These are phyloP conservation scores for Mycena galopus DNA, from an alignment of 768 basidiomycete species.

Conservation along the genomic window DNA sequence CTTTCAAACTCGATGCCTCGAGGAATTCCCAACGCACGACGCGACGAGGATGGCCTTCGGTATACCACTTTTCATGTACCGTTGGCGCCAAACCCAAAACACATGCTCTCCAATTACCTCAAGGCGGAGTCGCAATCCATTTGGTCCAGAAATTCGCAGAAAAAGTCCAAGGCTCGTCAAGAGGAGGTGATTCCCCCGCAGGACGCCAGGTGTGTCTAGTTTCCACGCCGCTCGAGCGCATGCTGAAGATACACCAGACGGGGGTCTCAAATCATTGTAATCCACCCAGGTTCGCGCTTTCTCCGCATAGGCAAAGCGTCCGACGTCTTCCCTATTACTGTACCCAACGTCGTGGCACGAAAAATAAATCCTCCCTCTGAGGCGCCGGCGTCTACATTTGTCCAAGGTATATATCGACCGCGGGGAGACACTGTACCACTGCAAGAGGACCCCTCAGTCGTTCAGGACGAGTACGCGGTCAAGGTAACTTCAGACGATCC, in stretches of 20 bases:
- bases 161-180: slow-evolving; percentile 60
- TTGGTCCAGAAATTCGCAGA: slow-evolving; percentile 77
- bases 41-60: slow-evolving; percentile 85
- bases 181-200: slow-evolving; percentile 54
- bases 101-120: slow-evolving; percentile 81
- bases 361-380: slow-evolving; percentile 58
- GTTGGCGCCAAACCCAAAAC: slow-evolving; percentile 85
- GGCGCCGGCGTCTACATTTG: slow-evolving; percentile 56
- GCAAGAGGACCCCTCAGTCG: slow-evolving; percentile 31
- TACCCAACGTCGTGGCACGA: slow-evolving; percentile 82
- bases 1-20: slow-evolving; percentile 71
- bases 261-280: slow-evolving; percentile 82
- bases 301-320: slow-evolving; percentile 83
- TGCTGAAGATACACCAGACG: slow-evolving; percentile 62
- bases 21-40: slow-evolving; percentile 84
- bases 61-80: slow-evolving; percentile 89
- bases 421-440: slow-evolving; percentile 48
- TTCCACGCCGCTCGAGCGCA: slow-evolving; percentile 39
- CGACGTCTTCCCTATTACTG: slow-evolving; percentile 76
- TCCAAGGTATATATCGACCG: slow-evolving; percentile 70
- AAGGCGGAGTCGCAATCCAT: slow-evolving; percentile 81
- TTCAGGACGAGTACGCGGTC: slow-evolving; percentile 66
- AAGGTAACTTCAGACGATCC: slow-evolving; percentile 68
- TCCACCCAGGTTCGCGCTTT: slow-evolving; percentile 83
- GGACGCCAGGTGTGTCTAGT: slow-evolving; percentile 61